These are phyloP conservation scores for Petunia secreta DNA, from an alignment of 257 asterid species.

Conservation along the genomic window DNA sequence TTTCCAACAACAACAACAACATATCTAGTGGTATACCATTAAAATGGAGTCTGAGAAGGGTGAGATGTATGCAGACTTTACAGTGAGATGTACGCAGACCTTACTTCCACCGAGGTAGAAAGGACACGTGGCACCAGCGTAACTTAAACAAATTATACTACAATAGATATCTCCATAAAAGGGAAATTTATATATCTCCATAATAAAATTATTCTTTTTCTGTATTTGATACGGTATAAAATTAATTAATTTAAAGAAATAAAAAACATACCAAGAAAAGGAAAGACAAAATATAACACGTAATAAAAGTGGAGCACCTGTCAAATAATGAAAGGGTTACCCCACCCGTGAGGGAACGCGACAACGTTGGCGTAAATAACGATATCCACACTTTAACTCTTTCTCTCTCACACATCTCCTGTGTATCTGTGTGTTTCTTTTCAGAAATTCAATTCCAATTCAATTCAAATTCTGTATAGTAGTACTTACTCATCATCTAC, in stretches of 20 bases:
- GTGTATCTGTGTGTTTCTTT: not conserved
- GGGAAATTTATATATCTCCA: no score
- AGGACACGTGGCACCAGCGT: not conserved
- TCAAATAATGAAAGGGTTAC: not conserved
- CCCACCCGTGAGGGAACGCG: constrained; percentile 25
- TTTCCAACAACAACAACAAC: no score
- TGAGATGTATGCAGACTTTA: no score
- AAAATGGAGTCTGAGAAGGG: no score
- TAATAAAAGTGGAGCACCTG: not conserved
- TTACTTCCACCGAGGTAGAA: no score
- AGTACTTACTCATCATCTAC: not conserved
- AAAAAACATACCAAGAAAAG: not conserved
- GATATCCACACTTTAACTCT: constrained; percentile 7
- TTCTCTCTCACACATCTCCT: not conserved
- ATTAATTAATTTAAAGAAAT: not conserved
- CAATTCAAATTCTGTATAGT: not conserved
- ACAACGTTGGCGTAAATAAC: constrained; percentile 36
- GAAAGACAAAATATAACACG: not conserved
- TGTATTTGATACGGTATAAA: no score
- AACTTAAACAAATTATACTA: not conserved
- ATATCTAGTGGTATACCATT: no score
- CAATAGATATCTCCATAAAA: not conserved
- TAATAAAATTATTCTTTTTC: no score
- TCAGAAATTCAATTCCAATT: not conserved
- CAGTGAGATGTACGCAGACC: not conserved